Percentiles rank a stretch among this genome's conserved stretches.
Evolutionary conservation across 73 alveolate genomes (phyloP).

Genomic region (Stentor roeselii): DNA sequence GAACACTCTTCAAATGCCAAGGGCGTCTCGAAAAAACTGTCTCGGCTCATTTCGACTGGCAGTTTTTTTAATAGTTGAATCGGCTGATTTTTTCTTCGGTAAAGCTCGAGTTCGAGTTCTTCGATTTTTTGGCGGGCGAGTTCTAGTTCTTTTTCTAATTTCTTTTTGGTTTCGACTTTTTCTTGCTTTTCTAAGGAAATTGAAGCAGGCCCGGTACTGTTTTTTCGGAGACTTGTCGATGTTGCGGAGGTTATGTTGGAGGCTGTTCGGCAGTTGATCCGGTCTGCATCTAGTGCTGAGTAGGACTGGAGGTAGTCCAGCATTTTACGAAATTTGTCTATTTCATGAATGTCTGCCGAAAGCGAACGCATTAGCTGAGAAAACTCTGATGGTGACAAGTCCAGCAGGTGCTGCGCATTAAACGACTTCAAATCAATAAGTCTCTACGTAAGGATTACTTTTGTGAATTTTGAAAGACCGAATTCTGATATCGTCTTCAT

Average conservation of each 20-base stretch:
- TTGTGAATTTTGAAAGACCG: not conserved
- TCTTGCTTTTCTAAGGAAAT: not conserved
- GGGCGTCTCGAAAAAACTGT: constrained; percentile 13
- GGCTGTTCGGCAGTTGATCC: not conserved
- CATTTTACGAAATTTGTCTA: not conserved
- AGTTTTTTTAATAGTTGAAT: constrained; percentile 17
- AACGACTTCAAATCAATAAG: not conserved
- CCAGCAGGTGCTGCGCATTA: not conserved
- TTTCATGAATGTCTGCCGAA: not conserved
- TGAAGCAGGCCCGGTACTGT: not conserved
- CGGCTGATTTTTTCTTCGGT: constrained; percentile 23
- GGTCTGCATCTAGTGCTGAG: not conserved
- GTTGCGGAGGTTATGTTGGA: not conserved
- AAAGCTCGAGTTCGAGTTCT: constrained; percentile 23
- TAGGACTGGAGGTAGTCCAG: not conserved
- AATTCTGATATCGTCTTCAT: not conserved
- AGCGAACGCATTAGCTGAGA: not conserved
- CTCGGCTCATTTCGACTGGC: constrained; percentile 20
- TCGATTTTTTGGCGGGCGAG: not conserved
- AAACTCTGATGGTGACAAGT: not conserved
- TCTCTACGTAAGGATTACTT: not conserved
- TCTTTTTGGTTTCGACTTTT: constrained; percentile 21
- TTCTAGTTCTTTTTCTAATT: not conserved
- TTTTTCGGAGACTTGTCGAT: not conserved
- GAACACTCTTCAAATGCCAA: constrained; percentile 10